Conservation (phyloP, 306 rosid species). For the Ammopiptanthus mongolicus region DNA sequence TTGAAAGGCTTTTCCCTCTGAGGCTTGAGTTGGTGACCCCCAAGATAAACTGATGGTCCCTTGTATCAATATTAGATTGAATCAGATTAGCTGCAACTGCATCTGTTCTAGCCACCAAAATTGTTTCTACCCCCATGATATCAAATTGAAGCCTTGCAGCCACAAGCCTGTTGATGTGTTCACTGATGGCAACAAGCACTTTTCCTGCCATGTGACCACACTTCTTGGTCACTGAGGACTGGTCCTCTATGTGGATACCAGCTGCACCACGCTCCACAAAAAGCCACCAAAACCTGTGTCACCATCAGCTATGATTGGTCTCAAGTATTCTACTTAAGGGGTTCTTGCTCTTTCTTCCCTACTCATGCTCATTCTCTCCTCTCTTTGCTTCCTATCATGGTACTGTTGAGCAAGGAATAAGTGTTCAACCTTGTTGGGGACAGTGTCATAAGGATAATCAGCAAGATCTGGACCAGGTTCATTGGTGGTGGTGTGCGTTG, state of each 20-base stretch:
- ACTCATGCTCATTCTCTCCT: slow-evolving; percentile 78
- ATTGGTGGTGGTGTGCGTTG: slow-evolving; percentile 85
- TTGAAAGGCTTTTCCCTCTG: slow-evolving; percentile 51
- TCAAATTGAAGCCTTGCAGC: slow-evolving; percentile 93
- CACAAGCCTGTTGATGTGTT: slow-evolving; percentile 83
- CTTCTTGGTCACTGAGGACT: slow-evolving; percentile 80
- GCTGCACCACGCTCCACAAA: slow-evolving; percentile 97
- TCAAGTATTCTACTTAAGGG: slow-evolving; percentile 89
- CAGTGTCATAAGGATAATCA: slow-evolving; percentile 95
- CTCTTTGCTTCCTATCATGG: slow-evolving; percentile 87
- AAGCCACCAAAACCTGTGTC: slow-evolving; percentile 94
- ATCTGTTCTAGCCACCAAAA: slow-evolving; percentile 85
- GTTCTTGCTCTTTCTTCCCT: slow-evolving; percentile 71
- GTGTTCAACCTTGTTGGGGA: slow-evolving; percentile 96
- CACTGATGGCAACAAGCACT: slow-evolving; percentile 75
- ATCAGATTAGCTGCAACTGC: slow-evolving; percentile 76
- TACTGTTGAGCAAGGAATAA: slow-evolving; percentile 89
- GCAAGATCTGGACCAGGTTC: slow-evolving; percentile 98
- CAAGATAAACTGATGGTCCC: slow-evolving; percentile 84
- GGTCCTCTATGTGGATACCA: slow-evolving; percentile 96
- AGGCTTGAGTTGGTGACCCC: slow-evolving; percentile 70
- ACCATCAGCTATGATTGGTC: slow-evolving; percentile 90
- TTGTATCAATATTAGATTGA: slow-evolving; percentile 75
- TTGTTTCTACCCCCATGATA: slow-evolving; percentile 89
- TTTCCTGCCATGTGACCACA: slow-evolving; percentile 99